Evolutionary conservation across 495 filamentous ascomycete species (phyloP).

Genomic region (Penicillium soppii): DNA sequence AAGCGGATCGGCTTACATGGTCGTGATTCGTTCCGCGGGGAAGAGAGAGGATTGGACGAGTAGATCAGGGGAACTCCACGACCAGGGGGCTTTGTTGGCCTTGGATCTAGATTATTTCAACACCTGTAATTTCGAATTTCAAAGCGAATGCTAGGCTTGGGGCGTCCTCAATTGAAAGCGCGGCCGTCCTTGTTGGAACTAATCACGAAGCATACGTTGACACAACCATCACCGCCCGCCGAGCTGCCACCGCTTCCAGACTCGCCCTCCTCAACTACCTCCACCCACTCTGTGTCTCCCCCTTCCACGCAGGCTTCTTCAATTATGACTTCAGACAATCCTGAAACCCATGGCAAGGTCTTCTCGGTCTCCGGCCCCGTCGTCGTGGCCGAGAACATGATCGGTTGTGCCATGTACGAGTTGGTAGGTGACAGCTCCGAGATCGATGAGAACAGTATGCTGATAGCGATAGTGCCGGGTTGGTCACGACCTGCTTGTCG

Average conservation of each 20-base stretch:
- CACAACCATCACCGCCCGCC: slow-evolving; percentile 38
- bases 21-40: slow-evolving; percentile 5
- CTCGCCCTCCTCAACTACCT: slow-evolving; percentile 45
- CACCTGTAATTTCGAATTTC: background rate
- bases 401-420: slow-evolving; percentile 99
- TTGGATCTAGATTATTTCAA: slow-evolving; percentile 1
- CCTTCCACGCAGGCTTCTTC: slow-evolving; percentile 37
- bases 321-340: slow-evolving; percentile 61
- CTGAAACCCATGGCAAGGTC: slow-evolving; percentile 57
- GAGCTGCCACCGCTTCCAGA: slow-evolving; percentile 55
- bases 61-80: slow-evolving; percentile 10
- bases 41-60: slow-evolving; percentile 8
- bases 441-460: slow-evolving; percentile 6
- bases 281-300: slow-evolving; percentile 36
- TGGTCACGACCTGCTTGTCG: slow-evolving; percentile 83
- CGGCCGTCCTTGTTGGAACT: slow-evolving; percentile 74
- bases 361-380: slow-evolving; percentile 71
- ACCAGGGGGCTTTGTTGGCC: background rate
- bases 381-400: slow-evolving; percentile 96
- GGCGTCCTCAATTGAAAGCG: slow-evolving; percentile 60
- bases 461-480: slow-evolving; percentile 66
- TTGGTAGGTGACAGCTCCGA: slow-evolving; percentile 57
- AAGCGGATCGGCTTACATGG: slow-evolving; percentile 4
- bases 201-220: slow-evolving; percentile 32
- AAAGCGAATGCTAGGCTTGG: slow-evolving; percentile 57